Evolutionary conservation across 2,329 filamentous ascomycete genomes (phyloP).

Genomic region (Nigrospora osmanthi): DNA sequence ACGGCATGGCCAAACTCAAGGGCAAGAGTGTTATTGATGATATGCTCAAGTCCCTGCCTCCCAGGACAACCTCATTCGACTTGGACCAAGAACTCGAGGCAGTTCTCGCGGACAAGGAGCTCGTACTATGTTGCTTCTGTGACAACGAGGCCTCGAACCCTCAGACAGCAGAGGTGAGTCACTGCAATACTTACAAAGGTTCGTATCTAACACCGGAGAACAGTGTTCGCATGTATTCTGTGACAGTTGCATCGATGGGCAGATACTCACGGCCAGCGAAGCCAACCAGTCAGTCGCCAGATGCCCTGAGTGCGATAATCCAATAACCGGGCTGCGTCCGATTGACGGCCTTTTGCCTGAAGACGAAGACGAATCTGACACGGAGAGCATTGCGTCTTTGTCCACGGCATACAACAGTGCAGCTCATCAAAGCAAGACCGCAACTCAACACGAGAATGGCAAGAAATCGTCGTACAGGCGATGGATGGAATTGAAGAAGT

Average conservation of each 20-base stretch:
- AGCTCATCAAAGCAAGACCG: too few relatives aligned
- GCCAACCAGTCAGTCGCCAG: too few relatives aligned
- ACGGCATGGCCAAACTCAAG: not conserved
- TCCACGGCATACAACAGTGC: too few relatives aligned
- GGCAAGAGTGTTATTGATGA: not conserved
- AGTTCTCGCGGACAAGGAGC: not conserved
- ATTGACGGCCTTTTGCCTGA: too few relatives aligned
- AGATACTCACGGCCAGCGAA: not conserved
- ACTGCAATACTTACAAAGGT: too few relatives aligned
- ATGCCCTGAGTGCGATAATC: too few relatives aligned
- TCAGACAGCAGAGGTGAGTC: not conserved
- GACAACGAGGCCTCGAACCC: not conserved
- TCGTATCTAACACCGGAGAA: not conserved
- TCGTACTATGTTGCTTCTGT: not conserved
- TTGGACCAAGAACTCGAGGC: not conserved
- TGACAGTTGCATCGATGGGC: not conserved
- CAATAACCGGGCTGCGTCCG: too few relatives aligned
- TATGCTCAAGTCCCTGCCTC: not conserved
- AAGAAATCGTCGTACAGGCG: too few relatives aligned
- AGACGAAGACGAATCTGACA: too few relatives aligned
- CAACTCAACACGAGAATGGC: too few relatives aligned
- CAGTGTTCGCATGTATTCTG: not conserved
- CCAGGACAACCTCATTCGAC: not conserved
- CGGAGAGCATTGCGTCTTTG: too few relatives aligned
- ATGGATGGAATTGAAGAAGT: too few relatives aligned